These are phyloP conservation scores for Luffa aegyptiaca DNA, from an alignment of 306 rosid species.

Conservation along the genomic window DNA sequence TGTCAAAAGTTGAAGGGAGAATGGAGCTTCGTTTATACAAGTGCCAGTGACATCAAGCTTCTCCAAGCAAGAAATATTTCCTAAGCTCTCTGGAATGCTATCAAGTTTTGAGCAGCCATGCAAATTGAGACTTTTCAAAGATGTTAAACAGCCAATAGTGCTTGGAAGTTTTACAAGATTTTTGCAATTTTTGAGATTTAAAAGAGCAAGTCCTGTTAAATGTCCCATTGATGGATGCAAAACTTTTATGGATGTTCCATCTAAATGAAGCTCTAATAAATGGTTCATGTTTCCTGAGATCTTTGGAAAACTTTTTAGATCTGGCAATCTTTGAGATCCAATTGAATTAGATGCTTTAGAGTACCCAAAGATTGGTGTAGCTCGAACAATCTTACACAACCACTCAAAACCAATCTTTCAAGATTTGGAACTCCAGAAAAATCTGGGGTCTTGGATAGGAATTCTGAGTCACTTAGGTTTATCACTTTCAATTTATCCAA, in stretches of 20 bases:
- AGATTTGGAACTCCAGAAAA: conserved; percentile 1
- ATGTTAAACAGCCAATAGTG: not conserved
- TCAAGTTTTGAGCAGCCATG: conserved; percentile 9
- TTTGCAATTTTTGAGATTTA: conserved; percentile 1
- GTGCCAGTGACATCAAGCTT: conserved; percentile 1
- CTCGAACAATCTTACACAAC: not conserved
- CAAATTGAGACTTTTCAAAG: not conserved
- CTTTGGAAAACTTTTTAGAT: not conserved
- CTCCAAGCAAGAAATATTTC: conserved; percentile 5
- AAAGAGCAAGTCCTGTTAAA: not conserved
- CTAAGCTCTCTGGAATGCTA: conserved; percentile 3
- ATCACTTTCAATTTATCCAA: conserved; percentile 4
- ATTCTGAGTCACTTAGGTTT: not conserved
- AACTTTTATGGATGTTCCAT: not conserved
- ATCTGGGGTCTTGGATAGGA: not conserved
- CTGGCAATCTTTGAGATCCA: conserved; percentile 9
- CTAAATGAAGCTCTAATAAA: conserved; percentile 1
- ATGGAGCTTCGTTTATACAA: conserved; percentile 4
- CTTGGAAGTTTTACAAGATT: not conserved
- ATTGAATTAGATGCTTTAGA: not conserved
- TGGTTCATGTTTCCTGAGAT: not conserved
- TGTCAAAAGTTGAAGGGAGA: conserved; percentile 7
- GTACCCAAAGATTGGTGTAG: not conserved
- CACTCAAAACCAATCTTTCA: conserved; percentile 7
- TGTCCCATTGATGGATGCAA: conserved; percentile 3